Evolutionary conservation across 768 basidiomycete genomes (phyloP).

Genomic region (Pilatotrama ljubarskyi): DNA sequence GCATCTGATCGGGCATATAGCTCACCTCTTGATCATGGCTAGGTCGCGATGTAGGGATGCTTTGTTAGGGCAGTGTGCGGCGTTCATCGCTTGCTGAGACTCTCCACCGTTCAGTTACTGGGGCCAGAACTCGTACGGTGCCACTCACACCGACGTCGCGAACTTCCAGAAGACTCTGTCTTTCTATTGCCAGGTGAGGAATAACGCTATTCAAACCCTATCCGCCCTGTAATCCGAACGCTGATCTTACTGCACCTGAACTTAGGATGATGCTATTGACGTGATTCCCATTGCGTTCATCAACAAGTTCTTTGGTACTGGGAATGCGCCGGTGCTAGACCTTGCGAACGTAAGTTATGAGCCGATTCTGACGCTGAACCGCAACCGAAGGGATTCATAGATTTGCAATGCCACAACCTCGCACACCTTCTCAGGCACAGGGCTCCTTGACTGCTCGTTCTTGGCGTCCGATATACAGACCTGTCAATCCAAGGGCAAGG

Average conservation of each 20-base stretch:
- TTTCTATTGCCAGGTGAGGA: constrained; percentile 58
- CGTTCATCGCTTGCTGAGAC: constrained; percentile 2
- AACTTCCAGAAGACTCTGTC: constrained; percentile 62
- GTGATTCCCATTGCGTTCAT: constrained; percentile 72
- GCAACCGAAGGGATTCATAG: constrained; percentile 26
- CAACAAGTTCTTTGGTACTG: constrained; percentile 62
- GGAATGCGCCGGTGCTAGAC: constrained; percentile 63
- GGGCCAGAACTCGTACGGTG: constrained; percentile 78
- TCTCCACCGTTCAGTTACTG: constrained; percentile 49
- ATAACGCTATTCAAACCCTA: neutral
- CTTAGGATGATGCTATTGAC: constrained; percentile 64
- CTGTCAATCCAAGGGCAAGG: constrained; percentile 48
- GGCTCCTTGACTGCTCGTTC: constrained; percentile 40
- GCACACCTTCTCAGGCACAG: constrained; percentile 42
- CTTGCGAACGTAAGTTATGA: constrained; percentile 57
- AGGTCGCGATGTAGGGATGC: constrained; percentile 56
- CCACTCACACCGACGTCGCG: constrained; percentile 47
- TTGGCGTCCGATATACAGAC: constrained; percentile 44
- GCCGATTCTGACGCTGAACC: neutral
- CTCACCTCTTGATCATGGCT: neutral
- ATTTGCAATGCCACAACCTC: constrained; percentile 44
- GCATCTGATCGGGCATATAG: neutral
- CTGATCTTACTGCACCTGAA: neutral
- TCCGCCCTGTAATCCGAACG: neutral
- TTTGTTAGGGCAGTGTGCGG: constrained; percentile 9